Percentiles rank a stretch among this genome's conserved stretches.
phyloP scores from a whole-genome alignment of 2,329 filamentous ascomycete genomes.

The Aspergillus carbonarius region DNA sequence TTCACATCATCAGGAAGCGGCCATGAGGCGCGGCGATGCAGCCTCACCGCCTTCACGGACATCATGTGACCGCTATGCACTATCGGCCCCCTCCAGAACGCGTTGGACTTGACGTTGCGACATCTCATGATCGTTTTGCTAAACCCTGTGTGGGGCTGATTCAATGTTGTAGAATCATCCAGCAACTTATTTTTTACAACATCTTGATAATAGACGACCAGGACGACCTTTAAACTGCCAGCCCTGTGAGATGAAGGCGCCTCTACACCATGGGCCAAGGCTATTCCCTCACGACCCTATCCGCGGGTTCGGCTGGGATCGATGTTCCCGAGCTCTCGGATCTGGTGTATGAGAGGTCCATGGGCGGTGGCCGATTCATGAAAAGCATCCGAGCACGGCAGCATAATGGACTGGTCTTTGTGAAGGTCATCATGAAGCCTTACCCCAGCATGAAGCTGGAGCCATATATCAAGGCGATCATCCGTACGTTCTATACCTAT shows the following conservation, averaged over 20 bases:
- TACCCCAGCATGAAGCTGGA: conserved; percentile 78
- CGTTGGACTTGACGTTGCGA: conserved; percentile 4
- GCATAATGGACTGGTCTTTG: conserved; percentile 85
- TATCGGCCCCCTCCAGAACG: neutral
- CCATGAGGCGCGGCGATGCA: neutral
- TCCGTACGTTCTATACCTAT: conserved; percentile 55
- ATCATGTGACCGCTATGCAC: conserved; percentile 7
- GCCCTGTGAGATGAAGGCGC: conserved; percentile 30
- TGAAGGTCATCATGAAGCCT: conserved; percentile 93
- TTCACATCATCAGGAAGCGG: too few relatives aligned
- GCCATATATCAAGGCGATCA: conserved; percentile 73
- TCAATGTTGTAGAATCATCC: neutral
- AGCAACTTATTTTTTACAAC: neutral
- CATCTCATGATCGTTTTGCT: neutral
- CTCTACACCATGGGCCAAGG: conserved; percentile 79
- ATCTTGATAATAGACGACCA: neutral
- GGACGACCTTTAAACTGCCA: neutral
- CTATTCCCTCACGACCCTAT: conserved; percentile 89
- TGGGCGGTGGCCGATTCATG: conserved; percentile 92
- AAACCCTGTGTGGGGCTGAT: neutral
- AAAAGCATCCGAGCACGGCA: conserved; percentile 91
- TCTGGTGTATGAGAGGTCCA: conserved; percentile 84
- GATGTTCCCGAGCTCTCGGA: conserved; percentile 91
- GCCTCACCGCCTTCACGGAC: conserved; percentile 8
- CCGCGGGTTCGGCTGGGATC: conserved; percentile 87